Evolutionary conservation across 805 yeast species (phyloP).

Genomic region (Candida michaelii): DNA sequence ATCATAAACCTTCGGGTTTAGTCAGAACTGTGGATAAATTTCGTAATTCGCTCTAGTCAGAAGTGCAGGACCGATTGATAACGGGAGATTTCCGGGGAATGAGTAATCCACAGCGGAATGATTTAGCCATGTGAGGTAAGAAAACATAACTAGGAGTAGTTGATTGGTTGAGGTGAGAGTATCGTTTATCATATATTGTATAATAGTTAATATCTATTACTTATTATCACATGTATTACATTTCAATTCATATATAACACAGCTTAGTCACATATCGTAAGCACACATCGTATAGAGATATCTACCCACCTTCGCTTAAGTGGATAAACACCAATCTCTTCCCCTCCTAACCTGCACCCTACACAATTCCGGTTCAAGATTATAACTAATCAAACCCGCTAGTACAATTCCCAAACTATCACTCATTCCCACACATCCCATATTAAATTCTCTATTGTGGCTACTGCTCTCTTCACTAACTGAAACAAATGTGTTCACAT

Average conservation of each 20-base stretch:
- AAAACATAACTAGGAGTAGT: too few relatives aligned
- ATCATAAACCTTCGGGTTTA: constrained; percentile 1
- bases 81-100: neutral
- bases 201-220: too few relatives aligned
- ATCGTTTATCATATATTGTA: too few relatives aligned
- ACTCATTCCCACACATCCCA: constrained; percentile 43
- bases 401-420: constrained; percentile 82
- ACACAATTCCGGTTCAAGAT: constrained; percentile 75
- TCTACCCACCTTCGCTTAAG: too few relatives aligned
- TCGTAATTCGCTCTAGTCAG: constrained; percentile 4
- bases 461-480: constrained; percentile 60
- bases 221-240: too few relatives aligned
- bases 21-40: constrained; percentile 6
- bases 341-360: constrained; percentile 67
- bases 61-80: neutral
- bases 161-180: too few relatives aligned
- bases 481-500: constrained; percentile 82
- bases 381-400: constrained; percentile 75
- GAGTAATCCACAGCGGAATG: neutral
- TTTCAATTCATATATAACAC: too few relatives aligned
- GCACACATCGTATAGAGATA: too few relatives aligned
- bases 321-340: constrained; percentile 69
- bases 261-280: too few relatives aligned
- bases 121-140: neutral
- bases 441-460: constrained; percentile 34